Base-by-base conservation (phyloP, 257 asterid species). In the Nemophila menziesii region DNA sequence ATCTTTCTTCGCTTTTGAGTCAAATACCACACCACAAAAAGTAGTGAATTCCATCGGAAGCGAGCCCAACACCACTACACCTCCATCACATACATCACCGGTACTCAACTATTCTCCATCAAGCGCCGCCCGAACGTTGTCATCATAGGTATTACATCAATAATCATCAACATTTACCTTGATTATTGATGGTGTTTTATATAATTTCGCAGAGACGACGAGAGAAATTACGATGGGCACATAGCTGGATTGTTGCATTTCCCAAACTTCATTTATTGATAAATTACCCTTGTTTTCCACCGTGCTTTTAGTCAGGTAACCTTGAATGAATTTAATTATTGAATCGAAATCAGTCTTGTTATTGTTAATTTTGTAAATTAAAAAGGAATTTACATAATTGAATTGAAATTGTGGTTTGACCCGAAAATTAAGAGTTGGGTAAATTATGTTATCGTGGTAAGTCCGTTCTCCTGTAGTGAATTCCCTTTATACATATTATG, bases 281-380 rank as follows among this genome's bases (percentile, higher is more conserved):
- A 84, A 80, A 57, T 51, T 51, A 80, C 98, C 51, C 84, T 89
- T 27, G 82, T 89, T 48, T 89, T 89, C 64, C 98, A 89, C 51
- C 84, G 98, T 51, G 98, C 98, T 57, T 87, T 89, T 36, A 89
- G 98, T 78, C 98, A 89, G 98, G 98, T 85, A 21, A 16, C 11
- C 3, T 13, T 41, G 41, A 43, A 11, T 22, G 5, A 38, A 10
- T 6, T 13, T 22, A 39, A 17, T n/a, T 13, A 27, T 23, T 20
- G 16, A 40, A 16, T 27, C n/a, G 27, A 10, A 15, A 4, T 8
- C 13, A 49, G 18, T 22, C 2, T 20, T 1, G 4, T 8, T 43
- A 5, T n/a, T n/a, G n/a, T n/a, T n/a, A n/a, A n/a, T n/a, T n/a
- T n/a, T n/a, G n/a, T n/a, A n/a, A n/a, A n/a, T n/a, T n/a, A n/a